Evolutionary conservation across 2,329 filamentous ascomycete genomes (phyloP).

Genomic region (Aureobasidium lini): DNA sequence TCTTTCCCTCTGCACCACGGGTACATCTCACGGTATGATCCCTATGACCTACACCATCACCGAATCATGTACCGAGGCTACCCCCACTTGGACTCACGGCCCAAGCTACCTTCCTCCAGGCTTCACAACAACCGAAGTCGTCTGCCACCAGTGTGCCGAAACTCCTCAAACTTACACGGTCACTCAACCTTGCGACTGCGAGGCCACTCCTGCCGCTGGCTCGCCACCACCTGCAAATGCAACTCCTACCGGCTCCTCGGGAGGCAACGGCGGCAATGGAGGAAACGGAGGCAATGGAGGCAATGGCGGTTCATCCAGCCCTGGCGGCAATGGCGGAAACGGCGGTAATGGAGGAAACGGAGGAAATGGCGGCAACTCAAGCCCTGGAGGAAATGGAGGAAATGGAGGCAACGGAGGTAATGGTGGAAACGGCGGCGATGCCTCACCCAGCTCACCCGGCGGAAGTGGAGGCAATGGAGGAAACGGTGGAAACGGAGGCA

Average conservation of each 20-base stretch:
- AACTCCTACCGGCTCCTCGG: conserved; percentile 16
- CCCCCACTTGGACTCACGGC: conserved; percentile 26
- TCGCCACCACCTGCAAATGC: conserved; percentile 15
- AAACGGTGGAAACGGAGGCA: conserved; percentile 13
- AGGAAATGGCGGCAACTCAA: background rate
- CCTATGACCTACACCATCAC: conserved; percentile 31
- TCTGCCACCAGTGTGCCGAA: conserved; percentile 26
- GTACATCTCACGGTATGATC: conserved; percentile 19
- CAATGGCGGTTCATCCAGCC: background rate
- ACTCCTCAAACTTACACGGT: conserved; percentile 27
- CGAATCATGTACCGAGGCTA: conserved; percentile 28
- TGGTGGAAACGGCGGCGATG: conserved; percentile 10
- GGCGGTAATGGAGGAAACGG: conserved; percentile 7
- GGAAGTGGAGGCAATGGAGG: background rate
- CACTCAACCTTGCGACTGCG: conserved; percentile 30
- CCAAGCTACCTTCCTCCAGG: conserved; percentile 27
- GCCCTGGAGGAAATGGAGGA: background rate
- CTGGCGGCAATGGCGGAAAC: conserved; percentile 17
- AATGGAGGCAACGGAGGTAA: conserved; percentile 11
- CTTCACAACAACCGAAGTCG: conserved; percentile 28
- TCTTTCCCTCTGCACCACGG: conserved; percentile 28
- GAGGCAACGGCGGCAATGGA: conserved; percentile 9
- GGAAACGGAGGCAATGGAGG: background rate
- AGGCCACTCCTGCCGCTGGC: conserved; percentile 21
- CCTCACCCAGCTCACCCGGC: background rate